Conservation (phyloP, 2,329 filamentous ascomycete species). For the Fusarium continuum region DNA sequence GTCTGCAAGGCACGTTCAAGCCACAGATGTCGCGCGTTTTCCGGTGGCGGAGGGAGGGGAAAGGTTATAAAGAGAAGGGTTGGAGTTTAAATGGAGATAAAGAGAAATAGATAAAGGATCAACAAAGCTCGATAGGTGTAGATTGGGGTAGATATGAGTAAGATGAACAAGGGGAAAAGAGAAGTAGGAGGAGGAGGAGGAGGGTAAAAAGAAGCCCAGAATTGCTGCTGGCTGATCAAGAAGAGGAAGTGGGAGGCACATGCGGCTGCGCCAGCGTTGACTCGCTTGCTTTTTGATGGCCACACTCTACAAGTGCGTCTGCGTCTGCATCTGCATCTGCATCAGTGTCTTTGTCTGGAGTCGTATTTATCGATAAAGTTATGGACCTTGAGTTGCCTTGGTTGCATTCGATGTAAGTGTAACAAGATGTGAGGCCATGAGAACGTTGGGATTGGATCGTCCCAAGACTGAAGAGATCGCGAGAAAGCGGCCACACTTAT, state of each 20-base stretch:
- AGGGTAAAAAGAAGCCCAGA: constrained; percentile 17
- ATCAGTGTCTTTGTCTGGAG: constrained; percentile 17
- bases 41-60: constrained; percentile 13
- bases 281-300: constrained; percentile 21
- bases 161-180: constrained; percentile 12
- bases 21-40: constrained; percentile 41
- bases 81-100: constrained; percentile 13
- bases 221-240: constrained; percentile 17
- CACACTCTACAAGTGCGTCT: constrained; percentile 13
- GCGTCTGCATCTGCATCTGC: constrained; percentile 23
- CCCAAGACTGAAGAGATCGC: too few species aligned
- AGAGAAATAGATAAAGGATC: constrained; percentile 3
- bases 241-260: constrained; percentile 17
- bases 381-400: constrained; percentile 8
- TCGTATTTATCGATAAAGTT: constrained; percentile 11
- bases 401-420: constrained; percentile 19
- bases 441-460: not conserved
- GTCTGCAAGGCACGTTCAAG: constrained; percentile 42
- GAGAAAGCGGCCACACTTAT: constrained; percentile 2
- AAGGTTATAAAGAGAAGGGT: constrained; percentile 11
- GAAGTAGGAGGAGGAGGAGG: constrained; percentile 1
- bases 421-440: not conserved
- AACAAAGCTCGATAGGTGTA: constrained; percentile 13
- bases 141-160: constrained; percentile 14
- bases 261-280: constrained; percentile 32